phyloP scores from a whole-genome alignment of 768 basidiomycete species.

The Lactarius quietus region DNA sequence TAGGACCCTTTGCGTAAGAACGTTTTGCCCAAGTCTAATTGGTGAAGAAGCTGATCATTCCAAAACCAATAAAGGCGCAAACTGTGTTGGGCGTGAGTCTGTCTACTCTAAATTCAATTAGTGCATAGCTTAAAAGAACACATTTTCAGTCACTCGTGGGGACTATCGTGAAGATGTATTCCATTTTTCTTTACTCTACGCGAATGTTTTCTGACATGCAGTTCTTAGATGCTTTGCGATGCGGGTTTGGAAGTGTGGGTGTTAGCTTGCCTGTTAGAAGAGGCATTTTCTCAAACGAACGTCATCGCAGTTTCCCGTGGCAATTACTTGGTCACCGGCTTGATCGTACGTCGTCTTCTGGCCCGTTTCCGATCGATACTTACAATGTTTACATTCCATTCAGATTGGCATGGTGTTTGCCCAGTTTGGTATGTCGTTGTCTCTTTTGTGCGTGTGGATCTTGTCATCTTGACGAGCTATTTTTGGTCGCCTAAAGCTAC shows the following conservation, averaged over 20 bases:
- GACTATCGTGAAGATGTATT: constrained; percentile 23
- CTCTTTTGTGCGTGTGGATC: neutral
- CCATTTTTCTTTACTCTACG: neutral
- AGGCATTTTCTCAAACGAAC: neutral
- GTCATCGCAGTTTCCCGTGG: constrained; percentile 22
- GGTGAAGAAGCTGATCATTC: neutral
- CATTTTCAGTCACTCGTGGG: constrained; percentile 17
- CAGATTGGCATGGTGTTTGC: constrained; percentile 22
- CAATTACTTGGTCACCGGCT: constrained; percentile 19
- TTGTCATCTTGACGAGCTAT: neutral
- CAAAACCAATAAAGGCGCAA: constrained; percentile 18
- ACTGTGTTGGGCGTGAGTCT: constrained; percentile 22
- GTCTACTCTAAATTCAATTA: neutral
- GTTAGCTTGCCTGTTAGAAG: neutral
- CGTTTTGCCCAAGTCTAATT: neutral
- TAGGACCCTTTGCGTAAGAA: constrained; percentile 26
- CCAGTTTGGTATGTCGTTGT: constrained; percentile 22
- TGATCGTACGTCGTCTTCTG: constrained; percentile 19
- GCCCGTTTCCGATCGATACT: neutral
- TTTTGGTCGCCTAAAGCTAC: neutral
- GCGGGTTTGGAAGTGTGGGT: constrained; percentile 28
- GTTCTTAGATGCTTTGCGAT: constrained; percentile 21
- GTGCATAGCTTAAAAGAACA: neutral
- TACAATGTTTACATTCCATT: constrained; percentile 2
- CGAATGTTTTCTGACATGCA: neutral